A percentile compares a stretch with the other conserved stretches of the same genome.
Evolutionary conservation across 2,329 filamentous ascomycete species (phyloP).

Genomic region (Talaromyces rugulosus): DNA sequence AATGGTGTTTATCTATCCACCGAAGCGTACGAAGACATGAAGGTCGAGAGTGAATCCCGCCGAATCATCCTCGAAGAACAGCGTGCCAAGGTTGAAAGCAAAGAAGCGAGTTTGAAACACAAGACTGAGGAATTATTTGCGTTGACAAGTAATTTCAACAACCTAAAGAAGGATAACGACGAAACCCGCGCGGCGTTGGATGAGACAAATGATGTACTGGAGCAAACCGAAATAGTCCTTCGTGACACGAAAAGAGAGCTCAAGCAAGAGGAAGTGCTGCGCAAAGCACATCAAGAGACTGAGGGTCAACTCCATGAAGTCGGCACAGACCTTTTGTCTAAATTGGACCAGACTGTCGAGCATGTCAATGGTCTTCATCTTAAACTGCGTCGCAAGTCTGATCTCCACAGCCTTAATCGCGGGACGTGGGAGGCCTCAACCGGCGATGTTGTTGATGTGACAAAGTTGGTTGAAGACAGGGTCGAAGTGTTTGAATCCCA

Average conservation of each 20-base stretch:
- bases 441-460: slow-evolving; percentile 70
- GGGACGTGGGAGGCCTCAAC: slow-evolving; percentile 74
- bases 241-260: slow-evolving; percentile 70
- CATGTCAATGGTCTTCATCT: slow-evolving; percentile 79
- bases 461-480: slow-evolving; percentile 68
- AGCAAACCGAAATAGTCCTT: slow-evolving; percentile 83
- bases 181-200: slow-evolving; percentile 67
- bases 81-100: slow-evolving; percentile 81
- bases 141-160: slow-evolving; percentile 81
- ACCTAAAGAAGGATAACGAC: slow-evolving; percentile 85
- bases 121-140: slow-evolving; percentile 90
- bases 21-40: slow-evolving; percentile 86
- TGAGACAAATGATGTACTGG: slow-evolving; percentile 73
- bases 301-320: slow-evolving; percentile 72
- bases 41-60: slow-evolving; percentile 84
- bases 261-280: slow-evolving; percentile 71
- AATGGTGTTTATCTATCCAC: slow-evolving; percentile 93
- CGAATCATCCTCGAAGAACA: slow-evolving; percentile 91
- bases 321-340: slow-evolving; percentile 71
- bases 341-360: slow-evolving; percentile 69
- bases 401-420: slow-evolving; percentile 75
- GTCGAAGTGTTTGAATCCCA: slow-evolving; percentile 68
- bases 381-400: slow-evolving; percentile 80
- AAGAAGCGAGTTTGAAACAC: slow-evolving; percentile 85
- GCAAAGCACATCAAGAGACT: slow-evolving; percentile 80